These are phyloP conservation scores for Crucibulum laeve DNA, from an alignment of 768 basidiomycete species.

Conservation along the genomic window DNA sequence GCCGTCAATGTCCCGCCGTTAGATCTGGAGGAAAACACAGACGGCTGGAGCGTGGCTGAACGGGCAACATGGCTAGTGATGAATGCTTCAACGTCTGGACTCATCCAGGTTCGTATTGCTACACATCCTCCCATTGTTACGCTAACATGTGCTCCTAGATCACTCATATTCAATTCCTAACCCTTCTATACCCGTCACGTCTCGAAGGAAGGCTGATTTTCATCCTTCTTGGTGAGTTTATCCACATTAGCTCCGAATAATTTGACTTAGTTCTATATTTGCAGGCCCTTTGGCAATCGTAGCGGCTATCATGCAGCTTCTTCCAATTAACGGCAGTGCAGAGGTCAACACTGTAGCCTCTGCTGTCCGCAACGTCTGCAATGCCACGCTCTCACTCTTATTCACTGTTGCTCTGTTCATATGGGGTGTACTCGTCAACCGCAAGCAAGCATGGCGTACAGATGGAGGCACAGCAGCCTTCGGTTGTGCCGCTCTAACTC, in stretches of 20 bases:
- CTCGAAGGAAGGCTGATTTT: slow-evolving; percentile 87
- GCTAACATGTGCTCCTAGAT: slow-evolving; percentile 44
- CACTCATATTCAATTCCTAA: slow-evolving; percentile 97
- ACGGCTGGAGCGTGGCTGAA: slow-evolving; percentile 59
- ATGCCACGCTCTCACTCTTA: slow-evolving; percentile 91
- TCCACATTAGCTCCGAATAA: neutral
- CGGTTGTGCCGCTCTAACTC: slow-evolving; percentile 74
- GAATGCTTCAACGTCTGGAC: slow-evolving; percentile 77
- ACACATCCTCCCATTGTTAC: neutral
- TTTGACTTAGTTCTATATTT: neutral
- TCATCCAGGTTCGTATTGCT: slow-evolving; percentile 69
- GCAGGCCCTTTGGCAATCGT: slow-evolving; percentile 81
- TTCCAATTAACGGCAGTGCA: slow-evolving; percentile 52
- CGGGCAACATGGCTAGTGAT: slow-evolving; percentile 81
- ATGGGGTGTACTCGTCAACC: slow-evolving; percentile 91
- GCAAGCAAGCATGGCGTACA: slow-evolving; percentile 89
- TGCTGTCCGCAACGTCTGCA: slow-evolving; percentile 89
- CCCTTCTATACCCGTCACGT: slow-evolving; percentile 87
- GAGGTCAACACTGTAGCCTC: slow-evolving; percentile 52
- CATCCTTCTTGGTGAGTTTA: slow-evolving; percentile 63
- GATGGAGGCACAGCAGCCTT: slow-evolving; percentile 97
- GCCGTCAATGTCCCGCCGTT: slow-evolving; percentile 72
- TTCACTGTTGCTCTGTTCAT: slow-evolving; percentile 87
- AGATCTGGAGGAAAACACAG: slow-evolving; percentile 21
- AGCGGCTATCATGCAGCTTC: slow-evolving; percentile 79